phyloP scores from a whole-genome alignment of 345 rosid species.

The Dovyalis caffra region DNA sequence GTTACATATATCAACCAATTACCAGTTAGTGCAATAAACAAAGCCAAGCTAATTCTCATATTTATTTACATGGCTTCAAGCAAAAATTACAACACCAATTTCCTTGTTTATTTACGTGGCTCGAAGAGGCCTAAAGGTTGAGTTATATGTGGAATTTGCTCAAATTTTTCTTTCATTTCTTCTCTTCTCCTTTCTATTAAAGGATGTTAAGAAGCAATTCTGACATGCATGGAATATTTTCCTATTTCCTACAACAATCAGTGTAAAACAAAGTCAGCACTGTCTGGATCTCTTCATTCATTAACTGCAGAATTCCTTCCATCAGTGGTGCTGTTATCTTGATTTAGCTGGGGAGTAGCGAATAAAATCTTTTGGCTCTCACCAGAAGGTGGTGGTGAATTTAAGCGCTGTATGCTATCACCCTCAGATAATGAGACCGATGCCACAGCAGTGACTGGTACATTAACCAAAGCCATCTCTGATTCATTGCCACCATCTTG shows the following conservation, averaged over 20 bases:
- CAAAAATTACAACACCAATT: too few species aligned
- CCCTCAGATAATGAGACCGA: slow-evolving; percentile 24
- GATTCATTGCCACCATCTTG: slow-evolving; percentile 49
- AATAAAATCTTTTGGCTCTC: slow-evolving; percentile 33
- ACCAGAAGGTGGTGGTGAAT: slow-evolving; percentile 22
- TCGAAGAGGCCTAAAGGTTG: too few species aligned
- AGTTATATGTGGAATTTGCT: too few species aligned
- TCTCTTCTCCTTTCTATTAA: not conserved
- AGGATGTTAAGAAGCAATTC: not conserved
- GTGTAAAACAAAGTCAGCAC: slow-evolving; percentile 12
- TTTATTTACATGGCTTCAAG: too few species aligned
- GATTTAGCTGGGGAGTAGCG: slow-evolving; percentile 34
- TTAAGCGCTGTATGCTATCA: slow-evolving; percentile 28
- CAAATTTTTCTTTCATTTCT: not conserved
- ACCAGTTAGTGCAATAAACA: too few species aligned
- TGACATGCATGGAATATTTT: not conserved
- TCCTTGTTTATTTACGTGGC: too few species aligned
- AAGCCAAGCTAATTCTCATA: too few species aligned
- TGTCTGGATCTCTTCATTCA: slow-evolving; percentile 28
- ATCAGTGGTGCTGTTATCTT: slow-evolving; percentile 24
- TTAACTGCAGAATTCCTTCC: slow-evolving; percentile 27
- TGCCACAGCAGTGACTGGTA: slow-evolving; percentile 21
- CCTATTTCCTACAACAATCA: not conserved
- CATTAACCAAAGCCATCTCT: slow-evolving; percentile 34
- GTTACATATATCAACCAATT: too few species aligned